Conservation (phyloP, 129 eudicot genomes). For the Artemisia argyi region DNA sequence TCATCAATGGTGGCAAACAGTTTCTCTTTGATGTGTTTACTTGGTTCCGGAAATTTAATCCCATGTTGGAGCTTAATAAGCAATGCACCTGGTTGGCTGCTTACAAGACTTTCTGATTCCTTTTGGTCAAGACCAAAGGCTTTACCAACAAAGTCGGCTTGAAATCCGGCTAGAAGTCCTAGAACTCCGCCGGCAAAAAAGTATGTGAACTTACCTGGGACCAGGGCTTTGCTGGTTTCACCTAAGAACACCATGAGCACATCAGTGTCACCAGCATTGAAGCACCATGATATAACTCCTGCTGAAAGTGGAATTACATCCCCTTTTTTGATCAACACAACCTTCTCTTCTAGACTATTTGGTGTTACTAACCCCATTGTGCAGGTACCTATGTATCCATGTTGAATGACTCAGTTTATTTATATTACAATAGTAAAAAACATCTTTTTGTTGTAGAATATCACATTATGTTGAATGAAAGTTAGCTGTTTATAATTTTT, state of each 20-base stretch:
- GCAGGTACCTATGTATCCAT: conserved; percentile 35
- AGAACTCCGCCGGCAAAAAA: conserved; percentile 38
- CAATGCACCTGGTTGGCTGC: conserved; percentile 30
- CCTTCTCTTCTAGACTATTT: conserved; percentile 37
- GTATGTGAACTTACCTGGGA: conserved; percentile 45
- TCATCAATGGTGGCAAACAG: conserved; percentile 14
- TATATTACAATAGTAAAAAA: neutral
- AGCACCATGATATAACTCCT: conserved; percentile 69
- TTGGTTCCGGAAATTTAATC: conserved; percentile 35
- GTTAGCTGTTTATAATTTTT: no score
- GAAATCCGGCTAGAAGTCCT: conserved; percentile 43
- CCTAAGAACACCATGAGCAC: conserved; percentile 43
- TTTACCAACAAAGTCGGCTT: conserved; percentile 37
- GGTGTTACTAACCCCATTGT: conserved; percentile 50
- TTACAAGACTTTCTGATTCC: conserved; percentile 19
- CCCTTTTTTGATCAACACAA: conserved; percentile 45
- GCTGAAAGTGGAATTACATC: conserved; percentile 48
- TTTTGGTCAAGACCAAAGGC: conserved; percentile 26
- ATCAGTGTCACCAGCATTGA: conserved; percentile 49
- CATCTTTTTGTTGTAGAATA: no score
- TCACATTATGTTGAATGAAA: no score
- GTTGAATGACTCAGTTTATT: neutral
- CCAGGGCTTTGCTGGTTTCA: conserved; percentile 36
- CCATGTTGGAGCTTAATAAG: conserved; percentile 34
- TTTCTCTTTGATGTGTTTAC: neutral